phyloP scores from a whole-genome alignment of 202 grass and related monocot species.

The Schoenoplectus triqueter region DNA sequence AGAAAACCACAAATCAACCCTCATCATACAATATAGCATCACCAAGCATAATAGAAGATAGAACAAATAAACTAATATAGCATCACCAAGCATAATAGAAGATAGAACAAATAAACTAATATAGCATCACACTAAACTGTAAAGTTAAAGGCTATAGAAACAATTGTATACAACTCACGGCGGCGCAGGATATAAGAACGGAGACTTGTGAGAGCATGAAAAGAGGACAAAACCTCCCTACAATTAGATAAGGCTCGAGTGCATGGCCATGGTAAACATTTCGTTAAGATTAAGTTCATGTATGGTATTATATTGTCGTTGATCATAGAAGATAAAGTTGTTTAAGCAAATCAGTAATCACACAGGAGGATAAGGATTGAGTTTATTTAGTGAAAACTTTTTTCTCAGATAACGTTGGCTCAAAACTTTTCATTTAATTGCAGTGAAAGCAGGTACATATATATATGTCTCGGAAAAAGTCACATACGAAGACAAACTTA shows the following conservation, averaged over 20 bases:
- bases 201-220: not conserved
- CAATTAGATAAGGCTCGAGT: slow-evolving; percentile 13
- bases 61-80: not conserved
- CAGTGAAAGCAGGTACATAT: not conserved
- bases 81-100: not conserved
- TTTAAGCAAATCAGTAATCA: not conserved
- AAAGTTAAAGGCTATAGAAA: not conserved
- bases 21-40: too few relatives aligned
- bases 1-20: too few relatives aligned
- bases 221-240: not conserved
- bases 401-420: not conserved
- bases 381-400: not conserved
- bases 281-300: slow-evolving; percentile 1
- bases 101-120: not conserved
- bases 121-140: not conserved
- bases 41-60: not conserved
- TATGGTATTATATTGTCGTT: not conserved
- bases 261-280: not conserved
- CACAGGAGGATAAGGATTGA: not conserved
- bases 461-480: too few relatives aligned
- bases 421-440: slow-evolving; percentile 7
- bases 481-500: not conserved
- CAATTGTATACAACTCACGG: not conserved
- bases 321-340: slow-evolving; percentile 1
- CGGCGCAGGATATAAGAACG: not conserved